A percentile compares a stretch with the other conserved stretches of the same genome.
Evolutionary conservation across 2,329 filamentous ascomycete genomes (phyloP).

Genomic region (Coniella vitis): DNA sequence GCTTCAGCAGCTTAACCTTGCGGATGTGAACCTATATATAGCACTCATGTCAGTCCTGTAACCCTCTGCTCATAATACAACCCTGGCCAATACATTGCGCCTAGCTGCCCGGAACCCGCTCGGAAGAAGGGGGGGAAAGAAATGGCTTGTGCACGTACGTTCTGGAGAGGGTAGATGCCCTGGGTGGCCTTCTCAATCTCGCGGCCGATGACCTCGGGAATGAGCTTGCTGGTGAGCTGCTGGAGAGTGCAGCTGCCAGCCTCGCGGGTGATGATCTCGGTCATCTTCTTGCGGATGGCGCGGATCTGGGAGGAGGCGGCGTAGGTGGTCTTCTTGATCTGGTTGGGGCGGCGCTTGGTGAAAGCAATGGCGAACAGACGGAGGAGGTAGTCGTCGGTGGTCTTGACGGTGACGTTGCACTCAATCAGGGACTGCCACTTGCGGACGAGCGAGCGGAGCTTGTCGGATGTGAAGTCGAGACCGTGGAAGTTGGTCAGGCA

Average conservation of each 20-base stretch:
- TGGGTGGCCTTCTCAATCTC: conserved; percentile 99
- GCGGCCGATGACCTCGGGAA: conserved; percentile 97
- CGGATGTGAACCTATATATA: conserved; percentile 84
- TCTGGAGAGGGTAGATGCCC: conserved; percentile 99
- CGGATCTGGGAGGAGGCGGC: conserved; percentile 95
- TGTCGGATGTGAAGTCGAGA: conserved; percentile 99
- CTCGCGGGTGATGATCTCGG: conserved; percentile 96
- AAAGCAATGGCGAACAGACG: conserved; percentile 98
- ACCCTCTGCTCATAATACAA: conserved; percentile 14
- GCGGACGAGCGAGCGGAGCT: conserved; percentile 96
- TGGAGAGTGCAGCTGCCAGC: conserved; percentile 88
- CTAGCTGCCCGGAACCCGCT: too few relatives aligned
- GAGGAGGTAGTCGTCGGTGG: conserved; percentile 98
- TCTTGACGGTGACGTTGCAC: conserved; percentile 99
- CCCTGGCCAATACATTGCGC: background rate
- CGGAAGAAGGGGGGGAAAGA: too few relatives aligned
- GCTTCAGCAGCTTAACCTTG: conserved; percentile 99
- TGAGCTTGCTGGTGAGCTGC: conserved; percentile 97
- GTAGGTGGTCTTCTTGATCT: conserved; percentile 99
- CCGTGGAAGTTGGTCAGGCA: conserved; percentile 99
- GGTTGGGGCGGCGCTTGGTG: conserved; percentile 98
- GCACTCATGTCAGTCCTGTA: background rate
- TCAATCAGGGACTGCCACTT: conserved; percentile 99
- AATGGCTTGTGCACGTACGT: conserved; percentile 53
- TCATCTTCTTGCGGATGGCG: conserved; percentile 99